These are phyloP conservation scores for Russula earlei DNA, from an alignment of 768 basidiomycete species.

Conservation along the genomic window DNA sequence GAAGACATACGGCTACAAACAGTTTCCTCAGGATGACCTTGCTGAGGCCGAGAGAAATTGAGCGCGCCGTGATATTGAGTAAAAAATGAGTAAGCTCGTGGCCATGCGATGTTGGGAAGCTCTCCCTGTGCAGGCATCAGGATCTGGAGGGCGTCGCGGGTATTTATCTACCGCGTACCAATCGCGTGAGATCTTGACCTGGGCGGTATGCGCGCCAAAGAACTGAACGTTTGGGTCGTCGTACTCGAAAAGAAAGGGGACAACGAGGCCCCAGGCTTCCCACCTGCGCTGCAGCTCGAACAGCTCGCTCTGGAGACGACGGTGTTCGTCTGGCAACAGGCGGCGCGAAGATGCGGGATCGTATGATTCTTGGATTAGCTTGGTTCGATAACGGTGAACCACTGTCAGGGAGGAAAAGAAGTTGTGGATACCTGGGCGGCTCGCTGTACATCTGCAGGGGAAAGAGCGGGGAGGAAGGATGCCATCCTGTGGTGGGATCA, in stretches of 20 bases:
- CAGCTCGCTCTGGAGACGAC: slow-evolving; percentile 58
- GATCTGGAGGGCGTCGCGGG: not conserved
- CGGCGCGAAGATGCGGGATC: slow-evolving; percentile 34
- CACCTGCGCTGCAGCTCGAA: slow-evolving; percentile 67
- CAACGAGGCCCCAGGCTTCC: slow-evolving; percentile 78
- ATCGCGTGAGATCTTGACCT: slow-evolving; percentile 89
- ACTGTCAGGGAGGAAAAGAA: slow-evolving; percentile 6
- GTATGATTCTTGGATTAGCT: slow-evolving; percentile 67
- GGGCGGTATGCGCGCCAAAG: slow-evolving; percentile 88
- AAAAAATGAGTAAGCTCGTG: slow-evolving; percentile 54
- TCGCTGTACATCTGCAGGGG: slow-evolving; percentile 44
- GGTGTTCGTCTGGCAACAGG: slow-evolving; percentile 49
- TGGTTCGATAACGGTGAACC: not conserved
- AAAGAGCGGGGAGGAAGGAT: slow-evolving; percentile 43
- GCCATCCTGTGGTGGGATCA: too few relatives aligned
- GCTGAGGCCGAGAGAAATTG: slow-evolving; percentile 46
- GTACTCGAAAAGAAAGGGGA: slow-evolving; percentile 57
- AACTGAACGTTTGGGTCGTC: slow-evolving; percentile 81
- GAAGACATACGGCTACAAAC: slow-evolving; percentile 66
- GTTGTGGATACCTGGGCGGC: slow-evolving; percentile 44
- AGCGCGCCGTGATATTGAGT: slow-evolving; percentile 58
- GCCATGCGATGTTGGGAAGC: slow-evolving; percentile 55
- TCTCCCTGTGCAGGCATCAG: slow-evolving; percentile 42
- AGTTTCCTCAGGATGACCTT: slow-evolving; percentile 78
- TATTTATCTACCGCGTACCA: slow-evolving; percentile 45